These are phyloP conservation scores for Phylloporus sp. DNA, from an alignment of 768 basidiomycete genomes.

Conservation along the genomic window DNA sequence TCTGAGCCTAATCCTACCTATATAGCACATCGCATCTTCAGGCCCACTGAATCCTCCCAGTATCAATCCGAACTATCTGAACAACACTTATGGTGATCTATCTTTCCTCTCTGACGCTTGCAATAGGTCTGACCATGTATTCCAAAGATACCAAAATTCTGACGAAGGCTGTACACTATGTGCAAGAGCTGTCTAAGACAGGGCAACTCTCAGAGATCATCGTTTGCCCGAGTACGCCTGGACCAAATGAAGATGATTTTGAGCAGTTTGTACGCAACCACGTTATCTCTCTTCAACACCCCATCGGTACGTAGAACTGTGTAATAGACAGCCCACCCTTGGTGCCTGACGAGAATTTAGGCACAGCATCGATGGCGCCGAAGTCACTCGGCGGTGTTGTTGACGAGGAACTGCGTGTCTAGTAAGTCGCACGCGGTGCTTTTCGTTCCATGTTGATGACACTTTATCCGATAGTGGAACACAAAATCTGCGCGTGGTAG, in stretches of 20 bases:
- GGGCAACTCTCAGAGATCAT: slow-evolving; percentile 15
- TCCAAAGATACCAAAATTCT: slow-evolving; percentile 12
- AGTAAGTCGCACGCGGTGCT: neutral
- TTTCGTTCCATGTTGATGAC: neutral
- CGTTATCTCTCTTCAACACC: slow-evolving; percentile 1
- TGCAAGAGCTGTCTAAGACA: slow-evolving; percentile 13
- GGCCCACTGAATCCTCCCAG: slow-evolving; percentile 10
- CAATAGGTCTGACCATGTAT: neutral
- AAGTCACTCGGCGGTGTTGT: slow-evolving; percentile 16
- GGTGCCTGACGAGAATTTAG: slow-evolving; percentile 5
- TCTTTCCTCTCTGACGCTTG: neutral
- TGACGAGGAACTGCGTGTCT: slow-evolving; percentile 12
- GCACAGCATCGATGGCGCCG: slow-evolving; percentile 19
- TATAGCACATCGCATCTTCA: slow-evolving; percentile 14
- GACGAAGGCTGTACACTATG: slow-evolving; percentile 12
- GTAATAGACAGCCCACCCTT: neutral
- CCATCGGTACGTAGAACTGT: slow-evolving; percentile 7
- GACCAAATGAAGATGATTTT: slow-evolving; percentile 16
- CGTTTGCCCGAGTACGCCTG: slow-evolving; percentile 17
- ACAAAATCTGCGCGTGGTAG: slow-evolving; percentile 14
- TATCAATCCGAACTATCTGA: slow-evolving; percentile 12
- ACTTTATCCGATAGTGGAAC: slow-evolving; percentile 7
- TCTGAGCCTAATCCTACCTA: neutral
- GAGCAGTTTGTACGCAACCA: slow-evolving; percentile 6
- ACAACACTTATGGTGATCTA: slow-evolving; percentile 11